These are phyloP conservation scores for Osmozyma mogii DNA, from an alignment of 805 yeast species.

Conservation along the genomic window DNA sequence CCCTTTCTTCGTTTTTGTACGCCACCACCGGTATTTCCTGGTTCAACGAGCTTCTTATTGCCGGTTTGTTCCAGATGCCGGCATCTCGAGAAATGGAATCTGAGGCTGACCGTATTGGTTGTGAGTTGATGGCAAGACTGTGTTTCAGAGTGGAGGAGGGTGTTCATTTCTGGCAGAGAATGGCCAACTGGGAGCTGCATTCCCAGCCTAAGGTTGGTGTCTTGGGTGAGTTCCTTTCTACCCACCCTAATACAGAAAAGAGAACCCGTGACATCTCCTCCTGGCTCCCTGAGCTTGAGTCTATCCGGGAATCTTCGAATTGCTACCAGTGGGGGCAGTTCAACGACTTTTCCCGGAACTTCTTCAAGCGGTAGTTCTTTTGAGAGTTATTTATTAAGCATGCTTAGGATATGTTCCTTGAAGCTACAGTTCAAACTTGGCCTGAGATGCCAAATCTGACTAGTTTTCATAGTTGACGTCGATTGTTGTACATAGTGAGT, in stretches of 20 bases:
- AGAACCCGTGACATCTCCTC: slow-evolving; percentile 59
- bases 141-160: slow-evolving; percentile 79
- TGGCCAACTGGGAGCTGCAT: slow-evolving; percentile 39
- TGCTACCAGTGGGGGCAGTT: slow-evolving; percentile 21
- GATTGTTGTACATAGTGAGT: too few species aligned
- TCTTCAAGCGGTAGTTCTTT: slow-evolving; percentile 4
- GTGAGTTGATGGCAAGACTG: slow-evolving; percentile 84
- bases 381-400: neutral
- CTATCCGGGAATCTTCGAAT: slow-evolving; percentile 32
- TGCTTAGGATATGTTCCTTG: neutral
- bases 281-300: slow-evolving; percentile 60
- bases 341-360: slow-evolving; percentile 9
- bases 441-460: too few species aligned
- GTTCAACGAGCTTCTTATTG: slow-evolving; percentile 45
- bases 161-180: slow-evolving; percentile 72
- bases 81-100: slow-evolving; percentile 90
- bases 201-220: slow-evolving; percentile 13
- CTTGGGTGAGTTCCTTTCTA: slow-evolving; percentile 62
- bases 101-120: slow-evolving; percentile 93
- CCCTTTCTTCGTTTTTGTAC: slow-evolving; percentile 45
- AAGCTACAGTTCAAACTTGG: too few species aligned
- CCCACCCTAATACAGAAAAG: slow-evolving; percentile 81
- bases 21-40: slow-evolving; percentile 51
- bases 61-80: slow-evolving; percentile 63
- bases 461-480: too few species aligned